A percentile compares a stretch with the other conserved stretches of the same genome.
These are phyloP conservation scores for Moringa oleifera DNA, from an alignment of 345 rosid species.

Conservation along the genomic window DNA sequence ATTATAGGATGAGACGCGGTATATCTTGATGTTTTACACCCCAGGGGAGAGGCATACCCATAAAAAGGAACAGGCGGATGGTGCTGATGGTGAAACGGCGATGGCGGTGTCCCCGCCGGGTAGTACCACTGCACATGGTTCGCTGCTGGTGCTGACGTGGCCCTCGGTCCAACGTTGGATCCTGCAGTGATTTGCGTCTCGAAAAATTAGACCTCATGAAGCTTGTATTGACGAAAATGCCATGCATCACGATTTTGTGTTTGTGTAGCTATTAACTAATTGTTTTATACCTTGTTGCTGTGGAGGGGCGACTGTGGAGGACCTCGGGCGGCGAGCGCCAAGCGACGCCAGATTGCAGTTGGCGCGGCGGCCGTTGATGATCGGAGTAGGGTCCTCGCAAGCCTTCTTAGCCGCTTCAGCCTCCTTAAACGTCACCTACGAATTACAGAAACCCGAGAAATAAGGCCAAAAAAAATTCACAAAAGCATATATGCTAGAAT, in stretches of 20 bases:
- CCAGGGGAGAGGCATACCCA: constrained; percentile 43
- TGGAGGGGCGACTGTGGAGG: constrained; percentile 40
- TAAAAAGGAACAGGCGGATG: constrained; percentile 76
- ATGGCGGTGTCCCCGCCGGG: constrained; percentile 44
- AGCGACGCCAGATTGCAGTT: constrained; percentile 95
- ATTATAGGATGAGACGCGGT: constrained; percentile 1
- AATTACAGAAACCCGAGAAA: background rate
- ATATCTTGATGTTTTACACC: constrained; percentile 2
- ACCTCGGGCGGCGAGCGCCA: constrained; percentile 77
- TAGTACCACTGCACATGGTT: constrained; percentile 85
- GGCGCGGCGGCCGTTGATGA: constrained; percentile 91
- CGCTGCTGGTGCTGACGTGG: constrained; percentile 43
- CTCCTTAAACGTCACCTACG: constrained; percentile 92
- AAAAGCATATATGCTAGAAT: background rate
- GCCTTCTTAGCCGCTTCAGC: constrained; percentile 79
- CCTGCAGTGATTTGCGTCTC: constrained; percentile 22
- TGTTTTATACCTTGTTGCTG: constrained; percentile 62
- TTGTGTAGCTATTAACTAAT: no score
- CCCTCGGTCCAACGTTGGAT: constrained; percentile 47
- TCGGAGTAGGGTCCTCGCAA: constrained; percentile 76
- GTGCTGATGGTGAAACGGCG: constrained; percentile 50
- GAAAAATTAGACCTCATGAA: constrained; percentile 3
- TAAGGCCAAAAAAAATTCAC: no score
- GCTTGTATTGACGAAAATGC: constrained; percentile 15
- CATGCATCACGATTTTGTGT: constrained; percentile 5